phyloP scores from a whole-genome alignment of 2,329 filamentous ascomycete genomes.

The Epichloe aotearoae region DNA sequence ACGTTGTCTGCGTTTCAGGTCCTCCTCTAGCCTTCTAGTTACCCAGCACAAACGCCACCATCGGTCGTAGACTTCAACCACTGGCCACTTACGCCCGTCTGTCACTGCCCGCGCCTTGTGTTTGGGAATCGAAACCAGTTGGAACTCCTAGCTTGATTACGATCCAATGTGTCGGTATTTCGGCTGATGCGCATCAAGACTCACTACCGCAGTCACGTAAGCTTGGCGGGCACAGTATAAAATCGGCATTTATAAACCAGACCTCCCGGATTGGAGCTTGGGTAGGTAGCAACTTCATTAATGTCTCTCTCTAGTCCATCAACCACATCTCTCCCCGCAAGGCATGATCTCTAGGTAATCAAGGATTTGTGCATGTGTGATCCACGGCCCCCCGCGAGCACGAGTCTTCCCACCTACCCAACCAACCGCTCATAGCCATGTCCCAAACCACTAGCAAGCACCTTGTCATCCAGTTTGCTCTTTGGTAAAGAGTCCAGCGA shows the following conservation, averaged over 20 bases:
- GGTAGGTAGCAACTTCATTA: neutral
- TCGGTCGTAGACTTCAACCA: neutral
- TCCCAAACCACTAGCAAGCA: neutral
- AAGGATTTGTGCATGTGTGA: neutral
- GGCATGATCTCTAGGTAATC: neutral
- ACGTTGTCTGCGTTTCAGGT: constrained; percentile 2
- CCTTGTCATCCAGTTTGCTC: neutral
- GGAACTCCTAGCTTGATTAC: neutral
- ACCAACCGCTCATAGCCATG: neutral
- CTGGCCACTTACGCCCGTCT: neutral
- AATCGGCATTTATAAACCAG: neutral
- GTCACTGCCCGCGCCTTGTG: neutral
- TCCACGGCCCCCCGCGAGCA: neutral
- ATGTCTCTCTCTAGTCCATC: neutral
- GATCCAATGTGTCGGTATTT: neutral
- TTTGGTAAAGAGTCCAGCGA: neutral
- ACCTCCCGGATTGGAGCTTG: neutral
- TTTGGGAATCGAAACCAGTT: neutral
- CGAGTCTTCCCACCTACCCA: neutral
- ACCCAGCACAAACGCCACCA: neutral
- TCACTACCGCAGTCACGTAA: neutral
- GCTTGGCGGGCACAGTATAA: neutral
- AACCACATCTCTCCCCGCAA: neutral
- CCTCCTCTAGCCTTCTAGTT: neutral
- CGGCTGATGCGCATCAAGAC: neutral